Evolutionary conservation across 805 yeast genomes (phyloP), one percentile per base, ranked within the genome.

Genomic region (Pichia thaimueangensis): DNA sequence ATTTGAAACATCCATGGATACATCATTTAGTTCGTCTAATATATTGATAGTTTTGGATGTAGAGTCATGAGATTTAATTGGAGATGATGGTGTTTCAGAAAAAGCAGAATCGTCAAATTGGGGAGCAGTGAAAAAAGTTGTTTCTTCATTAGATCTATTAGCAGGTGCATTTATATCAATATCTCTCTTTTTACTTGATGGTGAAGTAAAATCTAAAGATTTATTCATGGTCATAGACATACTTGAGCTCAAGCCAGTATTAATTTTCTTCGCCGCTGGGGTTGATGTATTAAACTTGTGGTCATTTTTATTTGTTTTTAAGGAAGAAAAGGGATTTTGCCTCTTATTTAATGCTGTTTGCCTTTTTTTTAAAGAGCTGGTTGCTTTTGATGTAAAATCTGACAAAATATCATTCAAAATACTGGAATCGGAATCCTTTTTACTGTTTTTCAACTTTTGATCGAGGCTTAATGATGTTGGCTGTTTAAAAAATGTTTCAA

Each of bases 341-440:
- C 52, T 50, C 21, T 50, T 43, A 8, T 43, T 30, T 17, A 40
- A 37, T 6, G 51, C 38, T 23, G 51, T 44, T 9, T 58, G 54
- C n/a, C 57, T 57, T 11, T 50, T 39, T 34, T 45, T 52, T 17
- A 47, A 29, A 5, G 42, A 34, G 8, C 51, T 35, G 5, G 53
- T 47, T 1, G 65, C 58, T 17, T 57, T 47, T 6, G 52, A 42
- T 15, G 66, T 68, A 35, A 76, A 73, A 42, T 77, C 87, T 45
- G 74, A 76, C 37, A 84, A 66, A 42, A 84, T 78, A 54, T 82
- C 89, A 57, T 82, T 89, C 47, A 87, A 45, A 72, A 76, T 38
- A 73, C 40, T 39, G 4, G 52, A 73, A 32, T 70, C 71, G 2
- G 69, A 65, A 41, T 74, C 71, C 41, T 63, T 65, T 45, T 69